Evolutionary conservation across 2,329 filamentous ascomycete genomes (phyloP), one percentile per base, ranked within the genome.

Genomic region (Domatiomyces globalis): DNA sequence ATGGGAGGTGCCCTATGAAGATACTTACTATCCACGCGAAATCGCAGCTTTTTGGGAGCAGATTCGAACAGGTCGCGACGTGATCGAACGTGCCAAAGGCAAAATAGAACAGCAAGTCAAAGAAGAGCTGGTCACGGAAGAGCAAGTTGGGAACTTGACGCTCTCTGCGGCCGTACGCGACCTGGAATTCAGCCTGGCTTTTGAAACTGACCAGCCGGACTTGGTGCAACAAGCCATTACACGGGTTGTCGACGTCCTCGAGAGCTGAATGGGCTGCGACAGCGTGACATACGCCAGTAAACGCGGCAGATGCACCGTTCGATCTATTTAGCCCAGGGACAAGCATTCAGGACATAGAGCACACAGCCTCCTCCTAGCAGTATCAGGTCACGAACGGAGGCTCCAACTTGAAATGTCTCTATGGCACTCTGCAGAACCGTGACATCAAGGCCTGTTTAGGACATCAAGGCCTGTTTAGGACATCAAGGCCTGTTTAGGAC

Each of bases 1-100:
- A 44, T 64, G 58, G 60, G 57, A 60, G 39, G 19, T 62, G 5
- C 56, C 56, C 12, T 47, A 63, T 7, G 46, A 58, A 6, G 52
- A 64, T 19, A 63, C 62, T 5, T 53, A 50, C 9, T 62, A 62
- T 47, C 25, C 51, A 10, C 49, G 52, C 1, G 48, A 57, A 33
- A 60, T 59, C 1, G 46, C 22, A 2, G 49, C 46, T 10, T 65
- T 62, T 42, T 64, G 62, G 62, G 45, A 29, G 45, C 9, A 4
- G 8, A 9, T 47, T 25, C 17, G n/a, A 17, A 12, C 19, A 27
- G 45, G 20, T 18, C 22, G n/a, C 8, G 8, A 8, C 17, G 6
- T 18, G 45, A 18, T 47, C 8, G 25, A 33, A 7, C 15, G 4
- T 9, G 39, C 36, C 1, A 57, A 49, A 20, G 44, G n/a, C 17